Percentiles rank a stretch among this genome's conserved stretches.
Evolutionary conservation across 176 grass and related monocot species (phyloP).

Genomic region (Pontederia paniculata): DNA sequence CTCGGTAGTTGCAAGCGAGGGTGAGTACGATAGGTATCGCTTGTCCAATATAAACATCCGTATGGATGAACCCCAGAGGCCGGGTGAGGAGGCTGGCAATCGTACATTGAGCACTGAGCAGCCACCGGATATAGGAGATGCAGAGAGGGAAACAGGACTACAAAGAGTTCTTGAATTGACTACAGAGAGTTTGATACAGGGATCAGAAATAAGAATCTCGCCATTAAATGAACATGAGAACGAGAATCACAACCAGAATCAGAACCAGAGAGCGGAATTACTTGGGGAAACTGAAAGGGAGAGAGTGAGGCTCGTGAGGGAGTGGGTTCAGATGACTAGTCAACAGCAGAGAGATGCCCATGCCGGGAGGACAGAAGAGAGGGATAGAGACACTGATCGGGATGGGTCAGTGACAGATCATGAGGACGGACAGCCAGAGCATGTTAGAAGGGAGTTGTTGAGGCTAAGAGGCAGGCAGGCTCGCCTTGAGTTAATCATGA

Average conservation of each 20-base stretch:
- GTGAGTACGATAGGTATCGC: constrained; percentile 28
- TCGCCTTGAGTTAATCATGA: constrained; percentile 76
- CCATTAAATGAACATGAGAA: background rate
- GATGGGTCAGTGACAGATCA: constrained; percentile 23
- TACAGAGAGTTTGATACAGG: constrained; percentile 17
- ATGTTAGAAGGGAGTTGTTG: constrained; percentile 34
- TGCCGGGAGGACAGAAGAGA: constrained; percentile 5
- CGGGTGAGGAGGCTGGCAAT: constrained; percentile 17
- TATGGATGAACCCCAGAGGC: constrained; percentile 1
- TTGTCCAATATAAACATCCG: background rate
- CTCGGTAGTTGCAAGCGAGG: constrained; percentile 45
- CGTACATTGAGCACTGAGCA: constrained; percentile 58
- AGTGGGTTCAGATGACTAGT: constrained; percentile 15
- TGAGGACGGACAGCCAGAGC: constrained; percentile 19
- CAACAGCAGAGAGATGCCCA: background rate
- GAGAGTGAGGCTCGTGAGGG: constrained; percentile 27
- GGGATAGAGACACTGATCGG: constrained; percentile 15
- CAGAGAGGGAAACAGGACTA: constrained; percentile 23
- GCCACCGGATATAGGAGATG: constrained; percentile 40
- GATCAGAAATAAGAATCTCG: constrained; percentile 11
- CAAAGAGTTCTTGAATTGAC: constrained; percentile 28
- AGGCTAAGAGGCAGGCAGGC: constrained; percentile 84
- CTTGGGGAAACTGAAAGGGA: constrained; percentile 54
- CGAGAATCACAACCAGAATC: too few species aligned
- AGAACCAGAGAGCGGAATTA: constrained; percentile 23